phyloP scores from a whole-genome alignment of 2,329 filamentous ascomycete species.

The Tolypocladium ophioglossoides region DNA sequence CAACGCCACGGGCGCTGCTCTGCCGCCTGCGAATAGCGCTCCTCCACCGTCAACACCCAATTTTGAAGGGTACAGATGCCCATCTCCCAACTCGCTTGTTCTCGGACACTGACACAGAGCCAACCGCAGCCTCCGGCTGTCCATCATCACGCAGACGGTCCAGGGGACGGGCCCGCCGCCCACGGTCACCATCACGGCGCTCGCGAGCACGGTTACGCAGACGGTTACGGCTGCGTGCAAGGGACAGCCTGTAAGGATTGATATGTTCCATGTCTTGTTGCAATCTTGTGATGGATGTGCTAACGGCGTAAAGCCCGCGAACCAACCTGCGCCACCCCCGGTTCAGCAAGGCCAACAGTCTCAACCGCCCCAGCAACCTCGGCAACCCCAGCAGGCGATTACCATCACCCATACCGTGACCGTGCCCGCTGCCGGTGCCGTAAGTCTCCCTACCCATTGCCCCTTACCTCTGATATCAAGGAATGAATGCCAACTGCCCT shows the following conservation, averaged over 20 bases:
- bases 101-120: not conserved
- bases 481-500: not conserved
- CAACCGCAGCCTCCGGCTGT: not conserved
- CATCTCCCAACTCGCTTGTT: not conserved
- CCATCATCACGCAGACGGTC: conserved; percentile 8
- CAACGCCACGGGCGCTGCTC: not conserved
- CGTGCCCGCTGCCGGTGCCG: not conserved
- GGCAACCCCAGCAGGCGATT: not conserved
- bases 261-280: too few relatives aligned
- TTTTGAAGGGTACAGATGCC: conserved; percentile 9
- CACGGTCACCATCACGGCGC: conserved; percentile 8
- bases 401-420: not conserved
- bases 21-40: not conserved
- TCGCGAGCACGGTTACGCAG: conserved; percentile 3
- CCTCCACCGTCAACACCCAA: not conserved
- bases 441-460: not conserved
- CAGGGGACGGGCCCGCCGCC: not conserved
- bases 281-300: not conserved
- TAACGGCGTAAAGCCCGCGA: not conserved
- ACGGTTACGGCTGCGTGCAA: conserved; percentile 3
- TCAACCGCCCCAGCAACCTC: too few relatives aligned
- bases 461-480: not conserved
- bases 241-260: not conserved
- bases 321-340: not conserved
- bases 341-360: too few relatives aligned